phyloP scores from a whole-genome alignment of 345 rosid species.

The Stellera chamaejasme region DNA sequence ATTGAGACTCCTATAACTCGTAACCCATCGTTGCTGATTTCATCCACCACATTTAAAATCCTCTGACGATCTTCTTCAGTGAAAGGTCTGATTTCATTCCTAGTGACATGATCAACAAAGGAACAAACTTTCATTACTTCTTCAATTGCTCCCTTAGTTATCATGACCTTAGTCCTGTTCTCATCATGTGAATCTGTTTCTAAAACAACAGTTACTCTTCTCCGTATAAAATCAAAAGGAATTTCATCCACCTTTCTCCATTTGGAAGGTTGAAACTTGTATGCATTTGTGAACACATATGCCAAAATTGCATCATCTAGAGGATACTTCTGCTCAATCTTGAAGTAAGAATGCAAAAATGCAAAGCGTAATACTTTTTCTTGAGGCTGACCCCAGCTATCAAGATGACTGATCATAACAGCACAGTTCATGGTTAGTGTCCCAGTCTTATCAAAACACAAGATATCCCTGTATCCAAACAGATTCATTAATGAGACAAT shows the following conservation, averaged over 20 bases:
- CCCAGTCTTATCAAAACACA: conserved; percentile 77
- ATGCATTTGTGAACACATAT: conserved; percentile 52
- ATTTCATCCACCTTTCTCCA: conserved; percentile 58
- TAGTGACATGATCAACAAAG: conserved; percentile 30
- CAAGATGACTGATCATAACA: conserved; percentile 46
- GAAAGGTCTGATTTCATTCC: conserved; percentile 18
- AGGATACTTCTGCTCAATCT: conserved; percentile 71
- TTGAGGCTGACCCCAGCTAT: conserved; percentile 36
- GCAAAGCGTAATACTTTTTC: conserved; percentile 53
- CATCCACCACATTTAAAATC: conserved; percentile 41
- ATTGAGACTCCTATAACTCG: conserved; percentile 44
- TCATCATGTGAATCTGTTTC: conserved; percentile 29
- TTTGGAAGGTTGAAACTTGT: conserved; percentile 54
- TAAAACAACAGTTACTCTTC: conserved; percentile 44
- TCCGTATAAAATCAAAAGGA: conserved; percentile 58
- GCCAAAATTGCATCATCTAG: conserved; percentile 70
- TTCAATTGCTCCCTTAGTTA: conserved; percentile 69
- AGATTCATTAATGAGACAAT: not conserved
- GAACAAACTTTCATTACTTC: conserved; percentile 59
- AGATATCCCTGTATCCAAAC: conserved; percentile 38
- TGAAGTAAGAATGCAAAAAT: conserved; percentile 64
- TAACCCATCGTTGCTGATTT: conserved; percentile 50
- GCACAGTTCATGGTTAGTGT: conserved; percentile 67
- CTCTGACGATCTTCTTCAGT: conserved; percentile 33
- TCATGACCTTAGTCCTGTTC: conserved; percentile 26